A percentile compares a stretch with the other conserved stretches of the same genome.
Conservation (phyloP, 2,329 filamentous ascomycete genomes). For the Domatiomyces catenatus region DNA sequence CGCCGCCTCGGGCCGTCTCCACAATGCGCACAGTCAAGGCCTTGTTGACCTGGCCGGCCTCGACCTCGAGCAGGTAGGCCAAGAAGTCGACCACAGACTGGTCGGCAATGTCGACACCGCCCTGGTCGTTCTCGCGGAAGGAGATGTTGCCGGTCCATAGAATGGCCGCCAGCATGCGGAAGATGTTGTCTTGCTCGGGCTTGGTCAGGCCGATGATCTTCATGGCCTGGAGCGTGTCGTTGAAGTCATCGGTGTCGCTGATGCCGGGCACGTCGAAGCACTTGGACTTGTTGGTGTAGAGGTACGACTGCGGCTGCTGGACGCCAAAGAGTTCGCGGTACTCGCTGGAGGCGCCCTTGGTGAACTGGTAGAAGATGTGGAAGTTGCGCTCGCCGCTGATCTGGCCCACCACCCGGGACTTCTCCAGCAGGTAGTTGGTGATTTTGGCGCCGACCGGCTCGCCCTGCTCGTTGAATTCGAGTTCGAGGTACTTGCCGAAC, state of each 20-base stretch:
- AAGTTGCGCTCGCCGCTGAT: conserved; percentile 94
- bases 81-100: conserved; percentile 88
- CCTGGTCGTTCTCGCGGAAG: conserved; percentile 76
- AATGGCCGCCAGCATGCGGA: conserved; percentile 82
- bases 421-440: conserved; percentile 94
- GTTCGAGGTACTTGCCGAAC: conserved; percentile 95
- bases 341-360: conserved; percentile 76
- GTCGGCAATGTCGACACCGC: conserved; percentile 74
- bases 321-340: conserved; percentile 82
- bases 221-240: conserved; percentile 89
- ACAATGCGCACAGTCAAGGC: conserved; percentile 82
- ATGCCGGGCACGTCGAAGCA: conserved; percentile 90
- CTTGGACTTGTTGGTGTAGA: conserved; percentile 87
- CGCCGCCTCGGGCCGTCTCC: conserved; percentile 48
- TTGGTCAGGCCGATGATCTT: conserved; percentile 78
- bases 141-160: conserved; percentile 91
- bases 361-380: conserved; percentile 98
- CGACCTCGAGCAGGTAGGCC: conserved; percentile 82
- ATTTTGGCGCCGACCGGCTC: conserved; percentile 95
- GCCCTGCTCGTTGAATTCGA: conserved; percentile 82
- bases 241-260: conserved; percentile 76
- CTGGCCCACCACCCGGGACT: conserved; percentile 86
- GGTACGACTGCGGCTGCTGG: conserved; percentile 80
- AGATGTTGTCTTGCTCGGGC: conserved; percentile 85
- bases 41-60: conserved; percentile 62